Base-by-base conservation (phyloP, 768 basidiomycete genomes). In the Boletus insuetus region DNA sequence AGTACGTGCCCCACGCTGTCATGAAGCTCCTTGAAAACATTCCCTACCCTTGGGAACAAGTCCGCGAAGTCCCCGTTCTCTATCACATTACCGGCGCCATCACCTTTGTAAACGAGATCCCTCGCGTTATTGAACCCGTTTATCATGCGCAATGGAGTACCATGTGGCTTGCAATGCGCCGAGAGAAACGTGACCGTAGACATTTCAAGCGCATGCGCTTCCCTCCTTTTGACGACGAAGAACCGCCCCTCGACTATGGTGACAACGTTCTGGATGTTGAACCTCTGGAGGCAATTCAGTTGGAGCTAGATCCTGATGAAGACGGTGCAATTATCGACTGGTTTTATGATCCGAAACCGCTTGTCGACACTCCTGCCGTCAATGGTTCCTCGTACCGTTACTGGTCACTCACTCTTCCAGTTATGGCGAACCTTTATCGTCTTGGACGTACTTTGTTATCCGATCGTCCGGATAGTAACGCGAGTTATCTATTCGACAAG, bases 121-220 rank as follows among this genome's bases (percentile, higher is more conserved):
- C 97, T 41, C 88, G 93, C 45, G 85, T 99, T 62, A 90, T 98
- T 58, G 97, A 98, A 71, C 97, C 97, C 7, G 84, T 99, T 11
- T 98, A 97, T 73, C 97, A 99, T 71, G 94, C 97, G 1, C 97
- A 98, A 67, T 99, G 97, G 97, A 95, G 93, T 69, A 91, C 92
- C 6, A 99, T 99, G 97, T 99, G 97, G 97, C 78, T 99, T 44
- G 96, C 97, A 12, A 99, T 99, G 97, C 82, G 97, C 56, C 79
- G 97, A 58, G 97, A 99, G 76, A 99, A 99, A 79, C 84, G 97
- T 54, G 97, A 99, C 71, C 90, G 97, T 69, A 79, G 96, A 55
- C 97, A 99, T 73, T 99, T 99, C 79, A 99, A 99, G 78, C 92
- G 97, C 44, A 98, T 99, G 94, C 86, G 96, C 22, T 99, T 98